Evolutionary conservation across 352 stramenopile species (phyloP).

Genomic region (Phytopythium aichiense): DNA sequence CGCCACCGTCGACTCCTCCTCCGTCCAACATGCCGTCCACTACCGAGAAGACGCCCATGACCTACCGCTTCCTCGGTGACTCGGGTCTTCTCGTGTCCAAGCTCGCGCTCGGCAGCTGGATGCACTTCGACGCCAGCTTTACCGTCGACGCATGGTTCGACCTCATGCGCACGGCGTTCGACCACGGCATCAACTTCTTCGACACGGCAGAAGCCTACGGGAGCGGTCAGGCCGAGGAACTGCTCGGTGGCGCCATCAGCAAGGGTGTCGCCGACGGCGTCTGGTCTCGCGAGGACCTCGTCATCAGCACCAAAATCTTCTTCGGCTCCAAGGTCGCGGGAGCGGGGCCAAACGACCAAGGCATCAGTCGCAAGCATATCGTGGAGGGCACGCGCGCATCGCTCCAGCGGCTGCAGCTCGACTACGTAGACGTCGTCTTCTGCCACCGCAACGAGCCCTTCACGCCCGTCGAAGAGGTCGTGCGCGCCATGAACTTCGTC

Average conservation of each 20-base stretch:
- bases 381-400: slow-evolving; percentile 16
- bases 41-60: slow-evolving; percentile 1
- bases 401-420: slow-evolving; percentile 17
- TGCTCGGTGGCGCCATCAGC: slow-evolving; percentile 36
- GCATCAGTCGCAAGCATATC: slow-evolving; percentile 33
- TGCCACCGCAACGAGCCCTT: slow-evolving; percentile 21
- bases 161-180: slow-evolving; percentile 32
- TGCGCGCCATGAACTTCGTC: slow-evolving; percentile 18
- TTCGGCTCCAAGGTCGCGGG: slow-evolving; percentile 14
- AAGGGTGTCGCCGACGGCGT: slow-evolving; percentile 22
- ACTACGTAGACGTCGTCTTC: slow-evolving; percentile 32
- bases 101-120: slow-evolving; percentile 22
- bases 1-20: not conserved
- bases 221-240: slow-evolving; percentile 26
- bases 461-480: slow-evolving; percentile 29
- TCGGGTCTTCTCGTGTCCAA: slow-evolving; percentile 16
- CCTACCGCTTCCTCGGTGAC: slow-evolving; percentile 15
- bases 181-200: slow-evolving; percentile 49
- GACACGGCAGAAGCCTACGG: slow-evolving; percentile 47
- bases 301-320: slow-evolving; percentile 53
- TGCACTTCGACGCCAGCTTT: slow-evolving; percentile 25
- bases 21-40: not conserved
- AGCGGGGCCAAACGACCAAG: slow-evolving; percentile 14
- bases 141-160: slow-evolving; percentile 26
- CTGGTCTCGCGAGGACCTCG: slow-evolving; percentile 35